Evolutionary conservation across 73 alveolate genomes (phyloP).

Genomic region (Paramecium bursaria): DNA sequence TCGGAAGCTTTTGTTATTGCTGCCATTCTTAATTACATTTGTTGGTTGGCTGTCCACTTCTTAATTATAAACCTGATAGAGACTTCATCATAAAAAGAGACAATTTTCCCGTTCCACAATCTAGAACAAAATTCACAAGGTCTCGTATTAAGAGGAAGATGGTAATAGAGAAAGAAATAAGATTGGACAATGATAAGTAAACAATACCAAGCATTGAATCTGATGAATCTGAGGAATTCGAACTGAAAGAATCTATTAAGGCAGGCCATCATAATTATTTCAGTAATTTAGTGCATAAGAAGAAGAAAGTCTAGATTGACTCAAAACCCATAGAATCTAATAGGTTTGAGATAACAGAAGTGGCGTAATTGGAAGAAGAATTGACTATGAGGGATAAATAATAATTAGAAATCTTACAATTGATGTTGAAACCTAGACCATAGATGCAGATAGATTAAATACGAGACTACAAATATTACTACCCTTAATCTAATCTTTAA

Average conservation of each 20-base stretch:
- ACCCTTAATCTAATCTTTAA: background rate
- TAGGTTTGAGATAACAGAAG: background rate
- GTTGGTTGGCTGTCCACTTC: background rate
- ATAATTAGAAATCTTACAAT: no score
- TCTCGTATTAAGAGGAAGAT: background rate
- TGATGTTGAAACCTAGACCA: background rate
- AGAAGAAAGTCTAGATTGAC: background rate
- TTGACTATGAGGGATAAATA: background rate
- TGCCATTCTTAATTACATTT: slow-evolving; percentile 10
- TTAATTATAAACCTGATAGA: slow-evolving; percentile 3
- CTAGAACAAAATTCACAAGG: background rate
- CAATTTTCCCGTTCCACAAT: background rate
- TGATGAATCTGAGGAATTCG: slow-evolving; percentile 33
- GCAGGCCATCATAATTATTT: slow-evolving; percentile 8
- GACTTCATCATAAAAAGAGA: background rate
- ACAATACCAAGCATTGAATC: slow-evolving; percentile 33
- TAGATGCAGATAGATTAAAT: background rate
- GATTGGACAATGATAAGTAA: background rate
- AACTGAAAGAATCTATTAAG: slow-evolving; percentile 29
- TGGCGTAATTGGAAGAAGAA: background rate
- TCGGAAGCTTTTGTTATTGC: slow-evolving; percentile 23
- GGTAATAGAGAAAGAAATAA: slow-evolving; percentile 7
- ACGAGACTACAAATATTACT: slow-evolving; percentile 21
- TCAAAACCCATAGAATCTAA: background rate
- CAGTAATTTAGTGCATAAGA: no score